Percentiles rank a stretch among this genome's conserved stretches.
These are phyloP conservation scores for Emericellopsis atlantica DNA, from an alignment of 2,329 filamentous ascomycete species.

Conservation along the genomic window DNA sequence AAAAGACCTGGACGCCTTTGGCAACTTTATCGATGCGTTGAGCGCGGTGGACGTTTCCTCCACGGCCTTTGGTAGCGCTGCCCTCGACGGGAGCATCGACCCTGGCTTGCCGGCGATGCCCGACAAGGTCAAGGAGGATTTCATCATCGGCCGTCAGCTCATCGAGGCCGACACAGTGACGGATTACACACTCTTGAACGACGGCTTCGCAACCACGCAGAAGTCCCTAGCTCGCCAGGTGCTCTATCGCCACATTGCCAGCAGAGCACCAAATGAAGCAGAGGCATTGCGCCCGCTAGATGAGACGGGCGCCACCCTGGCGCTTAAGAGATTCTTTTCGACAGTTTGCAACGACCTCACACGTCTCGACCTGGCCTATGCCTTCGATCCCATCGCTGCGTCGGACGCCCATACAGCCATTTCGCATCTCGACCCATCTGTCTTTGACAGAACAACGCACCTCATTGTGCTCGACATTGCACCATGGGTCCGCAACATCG, in stretches of 20 bases:
- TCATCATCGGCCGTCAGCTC: slow-evolving; percentile 30
- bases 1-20: slow-evolving; percentile 27
- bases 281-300: slow-evolving; percentile 8
- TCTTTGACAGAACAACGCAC: slow-evolving; percentile 60
- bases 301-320: slow-evolving; percentile 18
- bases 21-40: slow-evolving; percentile 42
- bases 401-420: slow-evolving; percentile 26
- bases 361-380: slow-evolving; percentile 40
- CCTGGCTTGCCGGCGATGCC: slow-evolving; percentile 46
- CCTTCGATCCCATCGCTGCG: slow-evolving; percentile 48
- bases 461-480: slow-evolving; percentile 67
- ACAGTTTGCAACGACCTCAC: slow-evolving; percentile 15
- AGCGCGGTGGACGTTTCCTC: slow-evolving; percentile 56
- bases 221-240: slow-evolving; percentile 15
- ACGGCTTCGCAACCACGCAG: slow-evolving; percentile 13
- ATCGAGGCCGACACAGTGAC: slow-evolving; percentile 29
- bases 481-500: slow-evolving; percentile 80
- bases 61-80: slow-evolving; percentile 27
- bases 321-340: slow-evolving; percentile 24
- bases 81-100: slow-evolving; percentile 42
- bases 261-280: background rate
- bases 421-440: slow-evolving; percentile 48
- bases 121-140: slow-evolving; percentile 34
- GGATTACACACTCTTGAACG: slow-evolving; percentile 13
- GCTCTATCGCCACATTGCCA: slow-evolving; percentile 3